Conservation (phyloP, 768 basidiomycete species). For the Kwoniella botswanensis region DNA sequence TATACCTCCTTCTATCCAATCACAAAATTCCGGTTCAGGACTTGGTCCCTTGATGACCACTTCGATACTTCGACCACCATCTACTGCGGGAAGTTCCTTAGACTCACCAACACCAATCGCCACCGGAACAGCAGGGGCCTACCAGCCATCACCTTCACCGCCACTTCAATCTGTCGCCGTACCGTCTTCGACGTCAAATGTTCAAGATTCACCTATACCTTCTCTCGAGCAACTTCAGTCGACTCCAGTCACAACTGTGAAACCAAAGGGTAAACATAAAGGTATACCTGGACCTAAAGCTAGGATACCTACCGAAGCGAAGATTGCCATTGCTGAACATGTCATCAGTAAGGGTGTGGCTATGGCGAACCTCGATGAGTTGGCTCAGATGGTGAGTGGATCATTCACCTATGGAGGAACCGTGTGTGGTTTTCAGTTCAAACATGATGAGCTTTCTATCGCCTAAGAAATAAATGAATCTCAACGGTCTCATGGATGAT, state of each 20-base stretch:
- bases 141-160: neutral
- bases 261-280: conserved; percentile 20
- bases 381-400: conserved; percentile 29
- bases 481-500: no score
- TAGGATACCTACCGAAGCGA: conserved; percentile 21
- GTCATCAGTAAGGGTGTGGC: conserved; percentile 31
- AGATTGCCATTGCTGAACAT: conserved; percentile 27
- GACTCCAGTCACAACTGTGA: neutral
- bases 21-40: neutral
- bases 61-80: neutral
- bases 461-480: no score
- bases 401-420: no score
- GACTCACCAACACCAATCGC: neutral
- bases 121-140: no score
- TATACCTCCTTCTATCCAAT: neutral
- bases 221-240: no score
- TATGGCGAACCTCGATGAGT: conserved; percentile 23
- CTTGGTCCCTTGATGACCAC: neutral
- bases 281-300: conserved; percentile 26
- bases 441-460: no score
- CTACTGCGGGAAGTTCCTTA: neutral
- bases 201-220: no score
- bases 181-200: neutral
- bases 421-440: no score
- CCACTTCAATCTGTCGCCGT: neutral